A percentile compares a stretch with the other conserved stretches of the same genome.
These are phyloP conservation scores for Carpinus fangiana DNA, from an alignment of 306 rosid genomes.

Conservation along the genomic window DNA sequence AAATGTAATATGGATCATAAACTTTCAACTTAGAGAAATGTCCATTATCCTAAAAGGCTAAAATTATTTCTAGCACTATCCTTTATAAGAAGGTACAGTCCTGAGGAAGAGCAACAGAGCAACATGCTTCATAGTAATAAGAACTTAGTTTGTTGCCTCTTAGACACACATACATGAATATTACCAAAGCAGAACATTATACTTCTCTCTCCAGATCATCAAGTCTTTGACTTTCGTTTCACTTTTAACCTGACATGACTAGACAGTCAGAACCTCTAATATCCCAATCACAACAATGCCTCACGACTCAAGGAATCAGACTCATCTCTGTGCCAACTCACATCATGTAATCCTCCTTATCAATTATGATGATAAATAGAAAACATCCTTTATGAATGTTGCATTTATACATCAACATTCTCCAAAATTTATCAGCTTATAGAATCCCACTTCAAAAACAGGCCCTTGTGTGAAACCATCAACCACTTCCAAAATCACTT, in stretches of 20 bases:
- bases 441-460: not conserved
- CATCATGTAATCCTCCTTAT: not conserved
- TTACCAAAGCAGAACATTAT: not conserved
- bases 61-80: not conserved
- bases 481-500: not conserved
- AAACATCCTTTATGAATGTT: not conserved
- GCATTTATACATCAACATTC: not conserved
- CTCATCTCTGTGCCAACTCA: not conserved
- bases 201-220: not conserved
- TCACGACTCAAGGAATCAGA: not conserved
- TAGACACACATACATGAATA: not conserved
- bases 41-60: not conserved
- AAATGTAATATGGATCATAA: not conserved
- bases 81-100: not conserved
- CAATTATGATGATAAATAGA: not conserved
- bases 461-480: not conserved
- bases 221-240: not conserved
- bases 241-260: not conserved
- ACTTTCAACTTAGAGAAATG: not conserved
- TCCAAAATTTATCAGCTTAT: not conserved
- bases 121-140: not conserved
- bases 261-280: not conserved
- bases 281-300: not conserved
- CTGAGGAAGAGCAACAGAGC: not conserved
- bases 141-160: not conserved